Percentiles rank a stretch among this genome's conserved stretches.
phyloP scores from a whole-genome alignment of 805 yeast genomes.

The Alloascoidea africana region DNA sequence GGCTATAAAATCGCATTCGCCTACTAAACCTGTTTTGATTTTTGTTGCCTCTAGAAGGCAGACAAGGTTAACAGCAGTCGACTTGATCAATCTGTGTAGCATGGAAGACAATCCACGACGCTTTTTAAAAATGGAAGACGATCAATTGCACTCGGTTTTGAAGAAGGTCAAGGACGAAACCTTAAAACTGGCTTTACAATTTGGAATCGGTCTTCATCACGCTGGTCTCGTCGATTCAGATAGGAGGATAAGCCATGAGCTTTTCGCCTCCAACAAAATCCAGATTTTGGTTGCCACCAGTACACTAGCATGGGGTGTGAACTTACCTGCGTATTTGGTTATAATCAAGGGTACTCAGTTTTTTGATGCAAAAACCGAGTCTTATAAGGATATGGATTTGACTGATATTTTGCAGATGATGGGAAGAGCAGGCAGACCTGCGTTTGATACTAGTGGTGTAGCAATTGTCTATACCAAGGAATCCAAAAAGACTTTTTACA shows the following conservation, averaged over 20 bases:
- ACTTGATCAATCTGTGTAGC: slow-evolving; percentile 65
- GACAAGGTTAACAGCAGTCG: slow-evolving; percentile 67
- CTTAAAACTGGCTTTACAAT: slow-evolving; percentile 52
- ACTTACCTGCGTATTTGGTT: slow-evolving; percentile 67
- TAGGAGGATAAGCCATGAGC: slow-evolving; percentile 51
- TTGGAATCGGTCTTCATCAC: slow-evolving; percentile 73
- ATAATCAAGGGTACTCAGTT: slow-evolving; percentile 63
- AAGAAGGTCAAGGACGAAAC: slow-evolving; percentile 69
- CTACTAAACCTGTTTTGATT: slow-evolving; percentile 68
- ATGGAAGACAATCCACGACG: slow-evolving; percentile 64
- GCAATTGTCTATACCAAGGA: slow-evolving; percentile 69
- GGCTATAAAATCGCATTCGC: slow-evolving; percentile 88
- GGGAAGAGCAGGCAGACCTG: slow-evolving; percentile 81
- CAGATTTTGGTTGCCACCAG: slow-evolving; percentile 68
- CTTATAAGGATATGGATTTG: slow-evolving; percentile 66
- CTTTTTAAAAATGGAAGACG: slow-evolving; percentile 50
- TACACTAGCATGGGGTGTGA: slow-evolving; percentile 83
- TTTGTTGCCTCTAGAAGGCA: slow-evolving; percentile 78
- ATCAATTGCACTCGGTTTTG: slow-evolving; percentile 36
- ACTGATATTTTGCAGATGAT: slow-evolving; percentile 75
- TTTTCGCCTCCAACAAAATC: slow-evolving; percentile 54
- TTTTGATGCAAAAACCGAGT: slow-evolving; percentile 44
- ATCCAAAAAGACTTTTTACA: slow-evolving; percentile 58
- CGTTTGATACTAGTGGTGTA: slow-evolving; percentile 63
- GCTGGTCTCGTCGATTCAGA: slow-evolving; percentile 70